These are phyloP conservation scores for Crataegus laevigata DNA, from an alignment of 306 rosid species.

Conservation along the genomic window DNA sequence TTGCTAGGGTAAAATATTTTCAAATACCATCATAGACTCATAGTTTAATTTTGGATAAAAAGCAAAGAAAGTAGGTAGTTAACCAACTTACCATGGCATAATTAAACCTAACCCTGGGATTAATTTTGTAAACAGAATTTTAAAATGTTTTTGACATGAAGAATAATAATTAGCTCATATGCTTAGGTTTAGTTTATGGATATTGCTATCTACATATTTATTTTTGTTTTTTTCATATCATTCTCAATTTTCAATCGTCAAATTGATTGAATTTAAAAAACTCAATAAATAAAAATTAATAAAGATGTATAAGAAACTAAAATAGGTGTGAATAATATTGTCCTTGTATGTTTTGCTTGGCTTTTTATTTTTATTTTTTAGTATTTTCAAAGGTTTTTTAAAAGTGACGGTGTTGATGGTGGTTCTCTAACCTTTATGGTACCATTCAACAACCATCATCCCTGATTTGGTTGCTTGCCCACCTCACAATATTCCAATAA, in stretches of 20 bases:
- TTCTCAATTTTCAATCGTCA: rapidly evolving
- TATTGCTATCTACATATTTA: no score
- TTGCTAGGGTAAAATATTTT: not conserved
- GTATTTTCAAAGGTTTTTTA: slow-evolving; percentile 3
- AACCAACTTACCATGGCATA: not conserved
- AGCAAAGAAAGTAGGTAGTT: not conserved
- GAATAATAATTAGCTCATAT: not conserved
- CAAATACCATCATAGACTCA: not conserved
- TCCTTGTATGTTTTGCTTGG: not conserved
- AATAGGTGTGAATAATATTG: no score
- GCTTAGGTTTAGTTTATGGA: not conserved
- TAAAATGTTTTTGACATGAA: not conserved
- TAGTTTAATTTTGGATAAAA: not conserved
- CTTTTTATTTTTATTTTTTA: not conserved
- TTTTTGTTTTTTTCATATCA: rapidly evolving
- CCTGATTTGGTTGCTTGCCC: slow-evolving; percentile 57
- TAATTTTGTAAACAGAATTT: not conserved
- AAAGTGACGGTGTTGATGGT: slow-evolving; percentile 23
- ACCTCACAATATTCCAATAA: slow-evolving; percentile 32
- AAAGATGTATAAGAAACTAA: no score
- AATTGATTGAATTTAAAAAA: rapidly evolving
- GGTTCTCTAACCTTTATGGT: slow-evolving; percentile 32
- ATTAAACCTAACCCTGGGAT: slow-evolving; percentile 15
- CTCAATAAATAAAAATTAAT: no score
- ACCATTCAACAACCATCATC: slow-evolving; percentile 52